Evolutionary conservation across 2,329 filamentous ascomycete genomes (phyloP).

Genomic region (Helotiales sp.): DNA sequence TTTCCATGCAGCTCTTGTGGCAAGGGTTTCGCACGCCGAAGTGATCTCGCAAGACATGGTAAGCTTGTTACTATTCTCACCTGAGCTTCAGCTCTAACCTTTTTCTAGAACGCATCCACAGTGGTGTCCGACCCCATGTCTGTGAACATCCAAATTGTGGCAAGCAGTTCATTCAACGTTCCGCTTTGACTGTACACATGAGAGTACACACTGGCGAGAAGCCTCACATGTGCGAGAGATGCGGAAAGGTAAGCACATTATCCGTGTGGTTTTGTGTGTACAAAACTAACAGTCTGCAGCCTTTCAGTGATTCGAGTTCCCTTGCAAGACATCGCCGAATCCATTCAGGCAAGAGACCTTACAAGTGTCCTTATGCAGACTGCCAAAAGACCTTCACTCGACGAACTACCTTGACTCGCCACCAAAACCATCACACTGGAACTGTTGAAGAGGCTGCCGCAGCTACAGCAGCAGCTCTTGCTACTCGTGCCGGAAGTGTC

Average conservation of each 20-base stretch:
- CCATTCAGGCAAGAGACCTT: conserved; percentile 92
- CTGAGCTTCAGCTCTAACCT: conserved; percentile 23
- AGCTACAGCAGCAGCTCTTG: conserved; percentile 84
- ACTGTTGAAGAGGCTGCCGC: conserved; percentile 93
- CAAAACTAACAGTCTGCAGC: conserved; percentile 56
- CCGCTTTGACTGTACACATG: conserved; percentile 91
- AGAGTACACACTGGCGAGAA: conserved; percentile 98
- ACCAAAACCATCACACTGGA: conserved; percentile 94
- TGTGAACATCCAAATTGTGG: conserved; percentile 89
- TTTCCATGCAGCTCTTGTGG: conserved; percentile 89
- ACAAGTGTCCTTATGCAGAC: conserved; percentile 96
- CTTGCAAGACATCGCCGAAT: conserved; percentile 92
- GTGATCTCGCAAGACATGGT: conserved; percentile 95
- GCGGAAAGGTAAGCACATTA: conserved; percentile 75
- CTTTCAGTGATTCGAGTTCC: conserved; percentile 95
- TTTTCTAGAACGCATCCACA: conserved; percentile 86
- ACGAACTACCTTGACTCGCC: conserved; percentile 90
- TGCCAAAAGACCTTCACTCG: conserved; percentile 99
- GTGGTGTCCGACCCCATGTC: conserved; percentile 85
- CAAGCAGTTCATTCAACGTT: conserved; percentile 97
- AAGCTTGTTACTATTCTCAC: conserved; percentile 45
- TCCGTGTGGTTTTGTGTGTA: neutral
- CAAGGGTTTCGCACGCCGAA: conserved; percentile 91
- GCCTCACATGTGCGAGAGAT: conserved; percentile 95
- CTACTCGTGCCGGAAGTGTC: conserved; percentile 50